Conservation (phyloP, 257 asterid species). For the Misopates orontium region DNA sequence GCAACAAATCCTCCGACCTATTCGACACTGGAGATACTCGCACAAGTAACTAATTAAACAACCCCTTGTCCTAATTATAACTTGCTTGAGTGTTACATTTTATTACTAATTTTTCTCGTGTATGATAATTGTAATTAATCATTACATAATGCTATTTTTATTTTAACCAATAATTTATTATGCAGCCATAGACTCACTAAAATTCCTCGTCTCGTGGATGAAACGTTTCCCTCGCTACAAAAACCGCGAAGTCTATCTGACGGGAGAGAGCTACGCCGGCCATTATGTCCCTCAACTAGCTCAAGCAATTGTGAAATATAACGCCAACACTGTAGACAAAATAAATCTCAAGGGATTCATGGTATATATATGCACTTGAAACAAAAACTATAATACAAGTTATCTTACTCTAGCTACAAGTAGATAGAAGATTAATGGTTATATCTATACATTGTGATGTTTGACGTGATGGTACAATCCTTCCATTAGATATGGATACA, state of each 20-base stretch:
- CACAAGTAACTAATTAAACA: slow-evolving; percentile 56
- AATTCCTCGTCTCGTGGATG: slow-evolving; percentile 79
- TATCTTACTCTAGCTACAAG: too few relatives aligned
- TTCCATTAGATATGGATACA: too few relatives aligned
- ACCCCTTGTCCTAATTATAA: too few relatives aligned
- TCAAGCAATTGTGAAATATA: slow-evolving; percentile 57
- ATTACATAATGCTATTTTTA: too few relatives aligned
- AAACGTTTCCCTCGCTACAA: slow-evolving; percentile 82
- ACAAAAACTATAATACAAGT: not conserved
- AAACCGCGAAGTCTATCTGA: slow-evolving; percentile 58
- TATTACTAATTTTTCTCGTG: not conserved
- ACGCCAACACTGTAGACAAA: slow-evolving; percentile 45
- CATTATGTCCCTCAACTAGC: slow-evolving; percentile 94
- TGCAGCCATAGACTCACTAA: slow-evolving; percentile 77
- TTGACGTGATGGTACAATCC: too few relatives aligned
- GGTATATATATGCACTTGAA: slow-evolving; percentile 43
- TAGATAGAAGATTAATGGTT: too few relatives aligned
- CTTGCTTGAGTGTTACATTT: not conserved
- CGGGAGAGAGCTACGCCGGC: slow-evolving; percentile 97
- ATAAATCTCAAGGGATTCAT: slow-evolving; percentile 80
- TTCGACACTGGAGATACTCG: slow-evolving; percentile 81
- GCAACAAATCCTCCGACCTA: slow-evolving; percentile 78
- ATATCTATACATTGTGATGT: too few relatives aligned
- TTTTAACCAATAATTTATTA: not conserved
- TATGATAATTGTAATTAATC: too few relatives aligned